Evolutionary conservation across 2,329 filamentous ascomycete genomes (phyloP), one percentile per base, ranked within the genome.

Genomic region (Eutypella sp.): DNA sequence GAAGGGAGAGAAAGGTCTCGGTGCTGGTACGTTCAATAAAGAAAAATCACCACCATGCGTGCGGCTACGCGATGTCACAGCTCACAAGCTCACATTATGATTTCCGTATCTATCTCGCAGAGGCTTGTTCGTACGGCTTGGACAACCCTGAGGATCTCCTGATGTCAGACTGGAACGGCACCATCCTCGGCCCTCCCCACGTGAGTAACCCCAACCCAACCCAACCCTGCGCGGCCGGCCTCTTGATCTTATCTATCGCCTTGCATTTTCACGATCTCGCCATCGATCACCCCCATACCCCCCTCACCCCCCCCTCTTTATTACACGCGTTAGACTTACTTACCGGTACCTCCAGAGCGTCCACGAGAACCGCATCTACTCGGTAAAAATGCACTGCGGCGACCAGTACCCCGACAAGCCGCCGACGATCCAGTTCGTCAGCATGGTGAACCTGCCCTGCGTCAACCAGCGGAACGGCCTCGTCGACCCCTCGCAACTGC

Each of bases 141-240:
- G 89, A 92, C 54, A 90, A 97, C 67, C 85, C 88, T 40, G 91
- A 96, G 64, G 93, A 99, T 63, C 80, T 96, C 54, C 81, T 93
- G 68, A 96, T 99, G 91, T 92, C 87, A 53, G 90, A 96, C 75
- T 99, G 93, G 93, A 96, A 95, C 63, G 93, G 92, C 61, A 99
- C 93, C 15, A 97, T 99, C 55, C 83, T 96, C 41, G 93, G 93
- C 1, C 93, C 93, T 57, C 92, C 93, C 66, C 91, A 97, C 68
- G 93, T 96, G 76, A 63, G 87, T 73, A 8, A 22, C 38, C 39
- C 15, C 36, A 44, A 22, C 43, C 16, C 39, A 33, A 18, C 37
- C 44, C 34, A 41, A 41, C 33, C 50, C 29, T 33, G 6, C 29
- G 29, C 29, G 29, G 16, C 13, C 29, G 29, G 16, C 29, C 5